Conservation (phyloP, 225 moss, liverwort and hornwort genomes). For the Thuidium tamariscinum region DNA sequence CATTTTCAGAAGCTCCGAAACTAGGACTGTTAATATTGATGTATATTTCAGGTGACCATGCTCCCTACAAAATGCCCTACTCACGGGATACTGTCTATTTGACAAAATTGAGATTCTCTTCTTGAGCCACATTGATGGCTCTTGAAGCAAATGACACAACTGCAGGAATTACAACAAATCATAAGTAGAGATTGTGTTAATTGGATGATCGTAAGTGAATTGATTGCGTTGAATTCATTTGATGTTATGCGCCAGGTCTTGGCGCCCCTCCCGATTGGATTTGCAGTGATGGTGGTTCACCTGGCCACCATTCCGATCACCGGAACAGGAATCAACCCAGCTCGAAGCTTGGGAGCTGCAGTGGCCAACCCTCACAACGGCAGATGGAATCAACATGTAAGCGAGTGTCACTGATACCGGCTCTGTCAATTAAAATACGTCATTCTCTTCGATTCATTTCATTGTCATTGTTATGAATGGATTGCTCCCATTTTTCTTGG, state of each 20-base stretch:
- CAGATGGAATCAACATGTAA: constrained; percentile 48
- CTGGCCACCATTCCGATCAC: constrained; percentile 77
- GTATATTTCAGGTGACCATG: neutral
- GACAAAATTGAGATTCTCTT: neutral
- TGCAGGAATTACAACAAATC: too few relatives aligned
- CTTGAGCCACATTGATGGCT: neutral
- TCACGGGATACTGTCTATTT: neutral
- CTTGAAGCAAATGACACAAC: neutral
- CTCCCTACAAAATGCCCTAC: too few relatives aligned
- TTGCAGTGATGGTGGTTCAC: constrained; percentile 60
- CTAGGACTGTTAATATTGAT: too few relatives aligned
- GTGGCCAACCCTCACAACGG: constrained; percentile 15
- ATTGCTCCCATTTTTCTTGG: too few relatives aligned
- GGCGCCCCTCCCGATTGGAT: constrained; percentile 74
- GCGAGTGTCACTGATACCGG: neutral
- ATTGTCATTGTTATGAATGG: neutral
- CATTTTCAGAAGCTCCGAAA: neutral
- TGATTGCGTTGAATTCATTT: neutral
- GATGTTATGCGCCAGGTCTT: constrained; percentile 21
- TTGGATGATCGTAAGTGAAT: too few relatives aligned
- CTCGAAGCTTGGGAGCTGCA: constrained; percentile 11
- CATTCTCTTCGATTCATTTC: neutral
- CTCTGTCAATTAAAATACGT: neutral
- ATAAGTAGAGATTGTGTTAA: too few relatives aligned
- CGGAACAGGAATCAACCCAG: constrained; percentile 65